Evolutionary conservation across 345 rosid genomes (phyloP).

Genomic region (Boechera divaricarpa): DNA sequence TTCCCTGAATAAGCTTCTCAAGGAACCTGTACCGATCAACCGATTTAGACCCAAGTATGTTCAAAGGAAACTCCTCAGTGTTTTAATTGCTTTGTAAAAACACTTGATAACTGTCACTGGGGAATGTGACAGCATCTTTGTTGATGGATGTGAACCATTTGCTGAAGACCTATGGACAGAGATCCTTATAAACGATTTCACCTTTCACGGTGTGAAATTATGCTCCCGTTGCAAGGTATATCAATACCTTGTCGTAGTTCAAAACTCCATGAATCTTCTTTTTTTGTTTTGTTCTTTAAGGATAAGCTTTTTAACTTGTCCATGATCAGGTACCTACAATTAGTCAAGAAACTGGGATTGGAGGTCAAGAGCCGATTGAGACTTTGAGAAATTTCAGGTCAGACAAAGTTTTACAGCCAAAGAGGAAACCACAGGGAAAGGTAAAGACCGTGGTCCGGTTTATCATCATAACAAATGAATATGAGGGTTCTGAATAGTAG

Average conservation of each 20-base stretch:
- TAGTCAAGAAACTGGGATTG: constrained; percentile 66
- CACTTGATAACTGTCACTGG: constrained; percentile 7
- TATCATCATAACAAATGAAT: constrained; percentile 23
- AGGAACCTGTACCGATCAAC: constrained; percentile 81
- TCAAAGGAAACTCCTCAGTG: not conserved
- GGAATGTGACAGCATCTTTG: constrained; percentile 65
- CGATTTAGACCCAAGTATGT: constrained; percentile 92
- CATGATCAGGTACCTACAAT: constrained; percentile 67
- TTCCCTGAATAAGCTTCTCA: constrained; percentile 67
- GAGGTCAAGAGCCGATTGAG: constrained; percentile 69
- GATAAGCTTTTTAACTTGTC: not conserved
- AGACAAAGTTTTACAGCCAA: constrained; percentile 71
- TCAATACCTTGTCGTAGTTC: not conserved
- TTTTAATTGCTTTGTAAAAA: constrained; percentile 28
- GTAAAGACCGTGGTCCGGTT: constrained; percentile 43
- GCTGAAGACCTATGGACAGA: constrained; percentile 89
- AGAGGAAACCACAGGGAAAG: constrained; percentile 67
- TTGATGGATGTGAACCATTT: constrained; percentile 82
- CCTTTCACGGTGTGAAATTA: constrained; percentile 69
- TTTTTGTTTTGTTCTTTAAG: not conserved
- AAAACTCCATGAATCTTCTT: not conserved
- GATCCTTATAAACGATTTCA: constrained; percentile 56
- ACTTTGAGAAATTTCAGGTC: constrained; percentile 67
- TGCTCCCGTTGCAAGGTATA: constrained; percentile 89
- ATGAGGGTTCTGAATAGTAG: not conserved